Percentiles rank a stretch among this genome's conserved stretches.
Evolutionary conservation across 331 rosid species (phyloP).

Genomic region (Pyrus hybrid): DNA sequence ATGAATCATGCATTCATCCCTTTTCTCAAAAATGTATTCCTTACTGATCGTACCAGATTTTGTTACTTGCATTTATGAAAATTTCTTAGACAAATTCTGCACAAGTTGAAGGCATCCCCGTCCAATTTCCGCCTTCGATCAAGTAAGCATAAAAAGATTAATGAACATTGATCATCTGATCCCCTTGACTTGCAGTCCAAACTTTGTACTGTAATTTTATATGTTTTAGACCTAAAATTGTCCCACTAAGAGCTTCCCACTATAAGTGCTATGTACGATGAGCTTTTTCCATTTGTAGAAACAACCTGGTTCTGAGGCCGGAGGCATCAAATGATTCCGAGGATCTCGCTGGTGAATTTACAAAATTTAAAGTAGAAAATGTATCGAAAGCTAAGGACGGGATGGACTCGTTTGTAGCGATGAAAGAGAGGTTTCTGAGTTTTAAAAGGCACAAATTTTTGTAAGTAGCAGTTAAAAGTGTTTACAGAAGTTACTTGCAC

Average conservation of each 20-base stretch:
- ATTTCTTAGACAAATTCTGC: constrained; percentile 22
- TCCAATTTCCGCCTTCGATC: constrained; percentile 26
- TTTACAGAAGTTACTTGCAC: neutral
- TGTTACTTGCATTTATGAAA: neutral
- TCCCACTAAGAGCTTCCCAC: neutral
- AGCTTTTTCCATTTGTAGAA: constrained; percentile 21
- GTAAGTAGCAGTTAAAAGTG: constrained; percentile 39
- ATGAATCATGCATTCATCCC: neutral
- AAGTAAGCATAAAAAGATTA: constrained; percentile 26
- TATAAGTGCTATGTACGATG: neutral
- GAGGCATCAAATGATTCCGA: constrained; percentile 20
- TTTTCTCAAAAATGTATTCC: neutral
- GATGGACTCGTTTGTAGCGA: constrained; percentile 43
- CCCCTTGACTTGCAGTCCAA: neutral
- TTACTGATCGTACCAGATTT: neutral
- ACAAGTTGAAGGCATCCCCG: constrained; percentile 18
- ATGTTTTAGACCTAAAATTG: neutral
- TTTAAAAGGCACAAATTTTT: constrained; percentile 62
- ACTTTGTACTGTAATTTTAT: neutral
- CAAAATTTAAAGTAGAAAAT: constrained; percentile 8
- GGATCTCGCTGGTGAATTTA: constrained; percentile 11
- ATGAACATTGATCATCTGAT: neutral
- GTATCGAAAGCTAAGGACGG: constrained; percentile 22
- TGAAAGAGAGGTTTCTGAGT: constrained; percentile 63
- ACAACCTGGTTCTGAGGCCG: constrained; percentile 10